These are phyloP conservation scores for Volutella citrinella DNA, from an alignment of 2,329 filamentous ascomycete species.

Conservation along the genomic window DNA sequence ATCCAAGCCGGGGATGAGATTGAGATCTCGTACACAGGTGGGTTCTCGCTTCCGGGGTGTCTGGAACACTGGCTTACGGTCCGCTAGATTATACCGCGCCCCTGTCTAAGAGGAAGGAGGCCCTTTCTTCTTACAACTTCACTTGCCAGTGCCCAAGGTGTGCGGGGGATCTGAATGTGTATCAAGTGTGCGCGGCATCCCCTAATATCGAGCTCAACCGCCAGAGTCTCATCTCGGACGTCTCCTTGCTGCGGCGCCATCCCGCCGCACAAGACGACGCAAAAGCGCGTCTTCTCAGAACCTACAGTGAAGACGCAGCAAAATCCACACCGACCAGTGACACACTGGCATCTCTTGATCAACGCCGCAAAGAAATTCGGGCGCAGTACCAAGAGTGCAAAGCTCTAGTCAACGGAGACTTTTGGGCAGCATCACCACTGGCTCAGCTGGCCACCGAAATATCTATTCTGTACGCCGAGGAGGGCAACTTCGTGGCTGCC, in stretches of 20 bases:
- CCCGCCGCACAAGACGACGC: slow-evolving; percentile 19
- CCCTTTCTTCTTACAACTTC: slow-evolving; percentile 51
- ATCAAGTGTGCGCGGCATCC: slow-evolving; percentile 46
- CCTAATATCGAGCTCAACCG: slow-evolving; percentile 42
- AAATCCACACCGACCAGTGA: slow-evolving; percentile 23
- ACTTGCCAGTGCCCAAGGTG: slow-evolving; percentile 50
- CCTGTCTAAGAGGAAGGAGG: slow-evolving; percentile 38
- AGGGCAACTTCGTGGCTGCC: slow-evolving; percentile 39
- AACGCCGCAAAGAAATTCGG: slow-evolving; percentile 19
- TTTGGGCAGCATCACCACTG: slow-evolving; percentile 51
- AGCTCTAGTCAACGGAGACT: slow-evolving; percentile 21
- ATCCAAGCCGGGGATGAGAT: slow-evolving; percentile 55
- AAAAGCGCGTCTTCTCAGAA: slow-evolving; percentile 15
- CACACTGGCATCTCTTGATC: slow-evolving; percentile 22
- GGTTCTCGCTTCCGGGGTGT: too few species aligned
- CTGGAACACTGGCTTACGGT: too few species aligned
- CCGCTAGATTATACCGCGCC: slow-evolving; percentile 47
- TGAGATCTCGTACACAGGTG: slow-evolving; percentile 61
- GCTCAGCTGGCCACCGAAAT: slow-evolving; percentile 43
- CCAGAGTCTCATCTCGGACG: slow-evolving; percentile 42
- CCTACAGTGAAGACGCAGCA: slow-evolving; percentile 25
- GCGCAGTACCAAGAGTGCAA: slow-evolving; percentile 22
- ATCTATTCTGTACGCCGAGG: slow-evolving; percentile 42
- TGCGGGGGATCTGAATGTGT: slow-evolving; percentile 48
- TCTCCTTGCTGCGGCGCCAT: slow-evolving; percentile 27